Conservation (phyloP, 148 eudicot genomes). For the Oxyria digyna region DNA sequence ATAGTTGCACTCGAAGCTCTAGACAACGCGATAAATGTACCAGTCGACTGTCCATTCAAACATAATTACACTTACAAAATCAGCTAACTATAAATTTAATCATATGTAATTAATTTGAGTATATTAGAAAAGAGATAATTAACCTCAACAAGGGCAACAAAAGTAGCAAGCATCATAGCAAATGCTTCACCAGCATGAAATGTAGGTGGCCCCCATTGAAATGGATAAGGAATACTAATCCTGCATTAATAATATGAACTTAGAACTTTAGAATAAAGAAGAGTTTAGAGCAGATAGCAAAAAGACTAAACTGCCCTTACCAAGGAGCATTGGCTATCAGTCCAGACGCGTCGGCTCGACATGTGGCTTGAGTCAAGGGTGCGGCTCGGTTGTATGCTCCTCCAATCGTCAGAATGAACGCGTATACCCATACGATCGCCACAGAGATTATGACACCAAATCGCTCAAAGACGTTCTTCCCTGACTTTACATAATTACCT, state of each 20-base stretch:
- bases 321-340: slow-evolving; percentile 81
- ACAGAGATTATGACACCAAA: slow-evolving; percentile 83
- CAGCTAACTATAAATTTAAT: too few species aligned
- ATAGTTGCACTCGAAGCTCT: slow-evolving; percentile 92
- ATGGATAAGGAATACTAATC: slow-evolving; percentile 90
- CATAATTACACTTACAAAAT: not conserved
- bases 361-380: slow-evolving; percentile 61
- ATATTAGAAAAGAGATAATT: too few species aligned
- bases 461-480: slow-evolving; percentile 65
- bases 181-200: slow-evolving; percentile 97
- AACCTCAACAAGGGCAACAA: slow-evolving; percentile 98
- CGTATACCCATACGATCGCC: slow-evolving; percentile 82
- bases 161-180: slow-evolving; percentile 97
- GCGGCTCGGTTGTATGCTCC: slow-evolving; percentile 72
- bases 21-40: slow-evolving; percentile 80
- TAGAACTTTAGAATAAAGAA: too few species aligned
- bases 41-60: slow-evolving; percentile 71
- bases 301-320: too few species aligned
- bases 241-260: slow-evolving; percentile 14
- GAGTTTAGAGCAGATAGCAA: too few species aligned
- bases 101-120: too few species aligned
- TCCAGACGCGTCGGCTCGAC: slow-evolving; percentile 88
- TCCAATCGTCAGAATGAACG: slow-evolving; percentile 61
- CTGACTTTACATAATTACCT: slow-evolving; percentile 35
- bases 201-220: slow-evolving; percentile 94